Conservation (phyloP, 192 early-diverging fungal species). For the Geranomyces variabilis region DNA sequence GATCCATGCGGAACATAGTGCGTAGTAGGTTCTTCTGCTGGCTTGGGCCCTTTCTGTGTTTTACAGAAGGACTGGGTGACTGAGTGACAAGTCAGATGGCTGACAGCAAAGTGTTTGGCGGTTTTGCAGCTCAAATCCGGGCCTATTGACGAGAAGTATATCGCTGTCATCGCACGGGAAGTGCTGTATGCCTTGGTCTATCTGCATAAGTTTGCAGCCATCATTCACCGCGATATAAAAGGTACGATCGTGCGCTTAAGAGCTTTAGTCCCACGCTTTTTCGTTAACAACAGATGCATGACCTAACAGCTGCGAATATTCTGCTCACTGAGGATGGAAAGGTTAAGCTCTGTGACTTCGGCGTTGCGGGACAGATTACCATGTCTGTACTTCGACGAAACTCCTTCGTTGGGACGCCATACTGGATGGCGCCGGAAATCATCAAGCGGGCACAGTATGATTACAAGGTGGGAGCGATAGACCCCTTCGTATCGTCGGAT, state of each 20-base stretch:
- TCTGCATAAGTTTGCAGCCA: slow-evolving; percentile 84
- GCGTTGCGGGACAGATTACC: slow-evolving; percentile 63
- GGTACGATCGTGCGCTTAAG: slow-evolving; percentile 51
- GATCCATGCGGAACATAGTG: slow-evolving; percentile 83
- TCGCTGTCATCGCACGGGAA: slow-evolving; percentile 86
- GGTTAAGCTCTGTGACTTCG: slow-evolving; percentile 66
- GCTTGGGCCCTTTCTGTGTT: not conserved
- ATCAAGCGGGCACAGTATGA: slow-evolving; percentile 72
- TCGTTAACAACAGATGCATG: not conserved
- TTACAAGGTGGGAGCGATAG: slow-evolving; percentile 80
- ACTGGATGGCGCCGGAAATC: slow-evolving; percentile 68
- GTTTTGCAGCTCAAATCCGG: slow-evolving; percentile 71
- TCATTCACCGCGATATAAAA: slow-evolving; percentile 99
- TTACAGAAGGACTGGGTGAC: not conserved
- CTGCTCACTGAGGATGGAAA: slow-evolving; percentile 53
- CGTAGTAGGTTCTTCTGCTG: slow-evolving; percentile 7
- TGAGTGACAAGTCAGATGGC: not conserved
- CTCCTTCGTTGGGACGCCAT: slow-evolving; percentile 89
- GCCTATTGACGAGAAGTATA: slow-evolving; percentile 85
- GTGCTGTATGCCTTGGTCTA: slow-evolving; percentile 87
- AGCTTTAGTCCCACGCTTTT: no score
- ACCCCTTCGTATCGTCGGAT: no score
- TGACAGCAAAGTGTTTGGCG: not conserved
- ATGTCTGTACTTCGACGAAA: slow-evolving; percentile 54
- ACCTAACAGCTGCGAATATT: slow-evolving; percentile 68